Evolutionary conservation across 2,329 filamentous ascomycete species (phyloP).

Genomic region (Penicillium glabrum): DNA sequence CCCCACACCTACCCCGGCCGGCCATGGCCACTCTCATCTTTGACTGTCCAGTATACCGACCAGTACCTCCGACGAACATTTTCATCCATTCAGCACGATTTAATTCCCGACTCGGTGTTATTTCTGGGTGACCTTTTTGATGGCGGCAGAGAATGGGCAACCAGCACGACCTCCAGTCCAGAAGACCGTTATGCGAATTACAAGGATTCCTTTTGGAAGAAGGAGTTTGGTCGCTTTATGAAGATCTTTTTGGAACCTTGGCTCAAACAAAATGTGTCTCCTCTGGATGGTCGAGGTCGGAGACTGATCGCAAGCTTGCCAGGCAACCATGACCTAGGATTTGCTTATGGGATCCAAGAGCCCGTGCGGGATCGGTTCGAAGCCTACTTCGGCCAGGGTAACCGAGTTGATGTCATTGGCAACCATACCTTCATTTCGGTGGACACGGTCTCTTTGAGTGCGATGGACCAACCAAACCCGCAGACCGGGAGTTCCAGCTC

Average conservation of each 20-base stretch:
- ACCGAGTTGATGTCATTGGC: conserved; percentile 84
- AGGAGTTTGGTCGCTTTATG: conserved; percentile 84
- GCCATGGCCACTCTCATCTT: conserved; percentile 66
- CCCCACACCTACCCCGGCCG: conserved; percentile 92
- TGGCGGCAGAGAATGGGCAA: conserved; percentile 92
- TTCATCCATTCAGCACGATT: conserved; percentile 68
- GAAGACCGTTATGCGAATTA: conserved; percentile 73
- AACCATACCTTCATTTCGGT: conserved; percentile 96
- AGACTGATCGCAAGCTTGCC: conserved; percentile 83
- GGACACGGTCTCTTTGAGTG: conserved; percentile 84
- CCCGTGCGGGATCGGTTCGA: conserved; percentile 80
- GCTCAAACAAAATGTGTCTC: conserved; percentile 54
- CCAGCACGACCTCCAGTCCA: conserved; percentile 59
- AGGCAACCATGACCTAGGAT: conserved; percentile 93
- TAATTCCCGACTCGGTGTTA: conserved; percentile 83
- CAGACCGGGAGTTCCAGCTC: conserved; percentile 46
- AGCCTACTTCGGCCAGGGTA: conserved; percentile 86
- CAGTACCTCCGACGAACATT: conserved; percentile 86
- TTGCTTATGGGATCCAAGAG: conserved; percentile 79
- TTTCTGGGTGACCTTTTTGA: conserved; percentile 96
- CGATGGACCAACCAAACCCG: conserved; percentile 59
- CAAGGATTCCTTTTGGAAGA: conserved; percentile 78
- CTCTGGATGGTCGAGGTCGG: conserved; percentile 64
- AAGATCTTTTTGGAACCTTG: conserved; percentile 76
- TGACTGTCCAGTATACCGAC: conserved; percentile 76